Percentiles rank a stretch among this genome's conserved stretches.
Evolutionary conservation across 441 rosid genomes (phyloP).

Genomic region (Adansonia madagascariensis): DNA sequence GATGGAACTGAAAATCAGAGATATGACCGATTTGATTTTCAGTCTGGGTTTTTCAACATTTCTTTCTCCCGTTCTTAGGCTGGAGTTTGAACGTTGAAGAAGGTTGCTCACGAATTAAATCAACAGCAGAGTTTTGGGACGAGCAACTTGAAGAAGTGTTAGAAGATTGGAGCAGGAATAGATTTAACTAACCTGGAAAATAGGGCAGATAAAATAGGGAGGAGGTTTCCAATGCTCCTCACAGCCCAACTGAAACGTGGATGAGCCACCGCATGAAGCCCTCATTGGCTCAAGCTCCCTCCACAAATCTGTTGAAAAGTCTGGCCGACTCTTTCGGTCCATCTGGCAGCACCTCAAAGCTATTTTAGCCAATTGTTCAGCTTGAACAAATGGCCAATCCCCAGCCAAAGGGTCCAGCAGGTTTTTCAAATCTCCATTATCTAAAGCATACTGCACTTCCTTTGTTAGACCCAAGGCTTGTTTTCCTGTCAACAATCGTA

Average conservation of each 20-base stretch:
- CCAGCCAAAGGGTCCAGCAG: constrained; percentile 93
- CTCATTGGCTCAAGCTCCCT: constrained; percentile 94
- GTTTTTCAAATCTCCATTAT: constrained; percentile 54
- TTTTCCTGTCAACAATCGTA: constrained; percentile 80
- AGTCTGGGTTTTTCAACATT: too few relatives aligned
- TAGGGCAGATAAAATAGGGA: constrained; percentile 84
- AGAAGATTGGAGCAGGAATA: neutral
- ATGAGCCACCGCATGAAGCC: constrained; percentile 79
- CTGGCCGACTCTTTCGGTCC: constrained; percentile 74
- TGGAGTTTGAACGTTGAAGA: too few relatives aligned
- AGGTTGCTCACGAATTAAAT: too few relatives aligned
- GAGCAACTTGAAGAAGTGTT: neutral
- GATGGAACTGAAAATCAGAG: too few relatives aligned
- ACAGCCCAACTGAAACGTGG: constrained; percentile 57
- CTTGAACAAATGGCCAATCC: constrained; percentile 96
- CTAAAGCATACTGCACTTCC: constrained; percentile 75
- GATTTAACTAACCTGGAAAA: constrained; percentile 63
- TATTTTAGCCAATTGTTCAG: constrained; percentile 84
- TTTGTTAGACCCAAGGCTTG: constrained; percentile 65
- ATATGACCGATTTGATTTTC: too few relatives aligned
- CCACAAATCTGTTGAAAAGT: constrained; percentile 83
- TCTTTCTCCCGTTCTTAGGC: too few relatives aligned
- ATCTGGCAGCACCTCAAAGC: constrained; percentile 87
- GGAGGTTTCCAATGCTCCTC: constrained; percentile 72
- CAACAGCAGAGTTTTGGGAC: neutral